A percentile compares a stretch with the other conserved stretches of the same genome.
phyloP scores from a whole-genome alignment of 352 stramenopile genomes.

The Phytopythium litorale region DNA sequence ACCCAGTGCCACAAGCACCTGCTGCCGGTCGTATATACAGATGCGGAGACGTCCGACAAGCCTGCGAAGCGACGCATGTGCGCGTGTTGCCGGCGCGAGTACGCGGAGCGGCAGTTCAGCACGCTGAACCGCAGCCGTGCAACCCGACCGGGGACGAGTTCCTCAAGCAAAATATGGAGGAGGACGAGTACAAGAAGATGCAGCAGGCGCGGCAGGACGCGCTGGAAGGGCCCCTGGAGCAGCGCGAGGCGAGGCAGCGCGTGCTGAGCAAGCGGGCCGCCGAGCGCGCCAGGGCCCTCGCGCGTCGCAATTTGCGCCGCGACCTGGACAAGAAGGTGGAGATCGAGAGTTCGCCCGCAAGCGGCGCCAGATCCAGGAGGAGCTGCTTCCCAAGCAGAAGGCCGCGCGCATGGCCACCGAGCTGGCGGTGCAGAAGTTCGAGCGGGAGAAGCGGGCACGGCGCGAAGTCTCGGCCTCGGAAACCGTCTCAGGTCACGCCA shows the following conservation, averaged over 20 bases:
- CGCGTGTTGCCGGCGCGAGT: constrained; percentile 3
- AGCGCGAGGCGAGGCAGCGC: neutral
- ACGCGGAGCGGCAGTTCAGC: neutral
- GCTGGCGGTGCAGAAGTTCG: constrained; percentile 4
- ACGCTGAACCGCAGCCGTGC: neutral
- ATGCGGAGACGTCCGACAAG: neutral
- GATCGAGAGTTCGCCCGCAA: constrained; percentile 1
- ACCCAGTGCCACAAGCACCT: neutral
- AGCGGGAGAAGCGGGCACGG: constrained; percentile 1
- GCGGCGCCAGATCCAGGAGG: constrained; percentile 1
- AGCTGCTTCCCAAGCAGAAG: constrained; percentile 2
- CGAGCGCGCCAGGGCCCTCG: neutral
- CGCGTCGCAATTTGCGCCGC: constrained; percentile 1
- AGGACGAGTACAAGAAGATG: constrained; percentile 1
- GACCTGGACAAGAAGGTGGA: constrained; percentile 1
- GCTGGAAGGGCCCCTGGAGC: neutral
- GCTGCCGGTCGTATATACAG: neutral
- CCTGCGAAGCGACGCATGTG: neutral
- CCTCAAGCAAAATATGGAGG: neutral
- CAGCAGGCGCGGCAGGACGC: neutral
- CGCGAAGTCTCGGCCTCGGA: neutral
- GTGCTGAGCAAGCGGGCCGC: neutral
- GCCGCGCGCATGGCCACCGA: neutral
- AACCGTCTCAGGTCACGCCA: neutral
- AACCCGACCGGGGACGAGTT: neutral